Percentiles rank a stretch among this genome's conserved stretches.
Evolutionary conservation across 176 grass and related monocot genomes (phyloP).

Genomic region (bread wheat (Triticum aestivum)): DNA sequence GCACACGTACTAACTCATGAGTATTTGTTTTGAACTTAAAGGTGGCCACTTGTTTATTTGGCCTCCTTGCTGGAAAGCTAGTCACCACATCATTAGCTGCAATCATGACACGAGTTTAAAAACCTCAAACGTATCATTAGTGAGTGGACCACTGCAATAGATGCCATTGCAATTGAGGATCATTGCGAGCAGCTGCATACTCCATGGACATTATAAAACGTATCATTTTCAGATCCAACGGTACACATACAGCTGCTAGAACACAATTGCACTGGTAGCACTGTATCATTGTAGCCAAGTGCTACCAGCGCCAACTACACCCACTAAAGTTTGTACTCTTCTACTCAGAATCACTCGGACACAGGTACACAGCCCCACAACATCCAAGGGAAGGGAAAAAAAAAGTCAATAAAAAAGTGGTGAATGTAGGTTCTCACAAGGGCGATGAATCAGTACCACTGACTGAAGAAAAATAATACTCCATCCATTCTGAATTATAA

Average conservation of each 20-base stretch:
- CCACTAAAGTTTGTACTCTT: constrained; percentile 10
- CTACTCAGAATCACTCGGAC: background rate
- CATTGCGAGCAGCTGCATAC: constrained; percentile 3
- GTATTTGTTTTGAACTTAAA: background rate
- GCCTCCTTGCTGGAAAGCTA: constrained; percentile 39
- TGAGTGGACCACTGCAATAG: constrained; percentile 34
- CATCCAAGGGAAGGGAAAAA: background rate
- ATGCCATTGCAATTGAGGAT: background rate
- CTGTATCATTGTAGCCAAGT: background rate
- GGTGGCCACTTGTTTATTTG: background rate
- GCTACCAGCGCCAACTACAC: background rate
- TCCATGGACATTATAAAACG: background rate
- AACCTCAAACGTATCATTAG: constrained; percentile 12
- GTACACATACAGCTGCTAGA: background rate
- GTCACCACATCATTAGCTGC: constrained; percentile 28
- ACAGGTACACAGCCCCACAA: background rate
- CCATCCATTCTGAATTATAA: too few species aligned
- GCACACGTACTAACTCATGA: background rate
- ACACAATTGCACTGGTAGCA: background rate
- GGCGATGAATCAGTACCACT: background rate
- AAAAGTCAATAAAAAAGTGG: background rate
- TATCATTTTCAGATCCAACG: background rate
- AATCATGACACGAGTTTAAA: constrained; percentile 19
- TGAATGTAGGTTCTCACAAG: background rate
- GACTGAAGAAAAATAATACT: background rate